Conservation (phyloP, 1,139 yeast species). For the Suhomyces kunorum region DNA sequence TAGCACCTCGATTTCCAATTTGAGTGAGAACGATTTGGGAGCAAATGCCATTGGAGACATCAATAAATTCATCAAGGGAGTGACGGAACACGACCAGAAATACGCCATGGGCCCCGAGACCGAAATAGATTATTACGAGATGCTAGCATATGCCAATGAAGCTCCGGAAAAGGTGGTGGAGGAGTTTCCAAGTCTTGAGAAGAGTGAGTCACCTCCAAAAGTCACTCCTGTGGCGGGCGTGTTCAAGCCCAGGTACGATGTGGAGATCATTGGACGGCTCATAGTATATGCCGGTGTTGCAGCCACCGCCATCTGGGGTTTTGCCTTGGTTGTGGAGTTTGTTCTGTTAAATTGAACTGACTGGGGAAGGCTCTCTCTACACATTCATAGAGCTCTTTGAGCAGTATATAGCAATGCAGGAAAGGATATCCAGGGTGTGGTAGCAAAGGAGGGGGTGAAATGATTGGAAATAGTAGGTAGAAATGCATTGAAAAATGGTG, state of each 20-base stretch:
- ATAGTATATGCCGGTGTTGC: slow-evolving; percentile 77
- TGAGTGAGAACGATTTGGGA: slow-evolving; percentile 24
- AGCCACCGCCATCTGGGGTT: slow-evolving; percentile 47
- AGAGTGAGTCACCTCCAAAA: slow-evolving; percentile 7
- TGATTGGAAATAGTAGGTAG: too few species aligned
- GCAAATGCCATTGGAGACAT: slow-evolving; percentile 38
- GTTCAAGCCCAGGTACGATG: slow-evolving; percentile 61
- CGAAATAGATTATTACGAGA: slow-evolving; percentile 47
- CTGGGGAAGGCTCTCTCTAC: background rate
- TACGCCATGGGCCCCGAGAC: slow-evolving; percentile 42
- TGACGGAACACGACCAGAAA: slow-evolving; percentile 25
- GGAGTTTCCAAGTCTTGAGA: slow-evolving; percentile 14
- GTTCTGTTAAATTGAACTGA: slow-evolving; percentile 14
- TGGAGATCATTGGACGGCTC: slow-evolving; percentile 71
- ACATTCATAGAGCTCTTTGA: slow-evolving; percentile 3
- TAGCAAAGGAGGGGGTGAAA: background rate
- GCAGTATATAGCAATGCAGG: slow-evolving; percentile 3
- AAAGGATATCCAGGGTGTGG: background rate
- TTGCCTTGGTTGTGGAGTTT: slow-evolving; percentile 27
- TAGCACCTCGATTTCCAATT: slow-evolving; percentile 42
- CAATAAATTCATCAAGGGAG: slow-evolving; percentile 33
- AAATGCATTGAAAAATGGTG: too few species aligned
- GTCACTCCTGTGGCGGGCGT: slow-evolving; percentile 31
- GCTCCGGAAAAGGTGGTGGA: slow-evolving; percentile 11
- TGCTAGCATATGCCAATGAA: slow-evolving; percentile 33